Evolutionary conservation across 225 moss, liverwort and hornwort genomes (phyloP).

Genomic region (Pseudisothecium myosuroides): DNA sequence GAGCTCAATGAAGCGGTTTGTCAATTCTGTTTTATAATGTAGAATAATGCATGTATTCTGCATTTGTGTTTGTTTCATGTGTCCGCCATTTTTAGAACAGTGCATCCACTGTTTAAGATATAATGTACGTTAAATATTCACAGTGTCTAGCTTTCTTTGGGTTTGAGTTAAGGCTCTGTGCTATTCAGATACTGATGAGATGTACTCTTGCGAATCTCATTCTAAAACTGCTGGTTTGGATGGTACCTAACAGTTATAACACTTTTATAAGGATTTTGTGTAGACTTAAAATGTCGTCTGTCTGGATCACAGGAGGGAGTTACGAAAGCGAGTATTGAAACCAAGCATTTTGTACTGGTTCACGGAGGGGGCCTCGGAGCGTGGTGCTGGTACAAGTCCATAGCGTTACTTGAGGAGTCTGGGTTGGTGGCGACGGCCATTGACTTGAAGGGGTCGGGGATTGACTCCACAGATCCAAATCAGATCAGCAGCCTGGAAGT

Average conservation of each 20-base stretch:
- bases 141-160: not conserved
- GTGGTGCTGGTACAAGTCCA: slow-evolving; percentile 98
- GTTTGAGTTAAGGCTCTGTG: not conserved
- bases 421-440: slow-evolving; percentile 79
- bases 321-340: slow-evolving; percentile 41
- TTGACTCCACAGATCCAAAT: slow-evolving; percentile 80
- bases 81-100: not conserved
- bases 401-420: slow-evolving; percentile 77
- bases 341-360: slow-evolving; percentile 88
- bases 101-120: not conserved
- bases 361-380: slow-evolving; percentile 96
- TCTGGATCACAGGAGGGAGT: slow-evolving; percentile 43
- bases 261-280: not conserved
- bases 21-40: not conserved
- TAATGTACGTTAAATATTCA: not conserved
- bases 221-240: not conserved
- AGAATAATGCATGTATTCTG: not conserved
- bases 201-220: not conserved
- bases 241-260: not conserved
- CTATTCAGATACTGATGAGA: not conserved
- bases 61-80: not conserved
- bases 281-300: not conserved
- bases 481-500: slow-evolving; percentile 53
- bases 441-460: slow-evolving; percentile 85
- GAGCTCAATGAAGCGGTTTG: not conserved